Base-by-base conservation (phyloP, 2,329 filamentous ascomycete genomes). In the Aspergillus pseudoviridinutans region DNA sequence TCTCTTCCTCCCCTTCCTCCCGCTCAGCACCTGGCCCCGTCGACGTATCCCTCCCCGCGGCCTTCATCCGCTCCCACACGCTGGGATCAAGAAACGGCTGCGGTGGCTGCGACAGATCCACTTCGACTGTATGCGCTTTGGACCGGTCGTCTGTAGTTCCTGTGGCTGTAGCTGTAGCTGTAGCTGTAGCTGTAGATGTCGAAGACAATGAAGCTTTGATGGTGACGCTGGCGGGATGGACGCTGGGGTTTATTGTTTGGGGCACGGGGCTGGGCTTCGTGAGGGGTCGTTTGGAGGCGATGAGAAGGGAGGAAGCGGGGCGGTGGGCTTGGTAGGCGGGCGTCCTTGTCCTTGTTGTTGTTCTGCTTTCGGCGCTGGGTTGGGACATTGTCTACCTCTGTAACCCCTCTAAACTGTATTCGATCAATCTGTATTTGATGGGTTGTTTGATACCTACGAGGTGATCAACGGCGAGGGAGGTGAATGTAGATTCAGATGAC, bases 61-160 rank as follows among this genome's bases (percentile, higher is more conserved):
- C 52, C 50, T 53, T 56, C 50, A 75, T 68, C 12, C 58, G 65
- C 56, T 72, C 70, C 62, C 74, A 70, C 9, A 62, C 50, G 5
- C 60, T 64, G 7, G 73, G 71, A 57, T 77, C 73, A 8, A 77
- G 64, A 54, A 78, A 77, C 24, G 73, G 75, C 59, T 76, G 73
- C 35, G 72, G 65, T 22, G 67, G 57, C 7, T 57, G 56, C 25
- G 69, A 70, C 17, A 74, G 72, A 50, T 75, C 64, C 52, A 73
- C 66, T 49, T 74, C 69, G n/a, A 68, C 66, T 12, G 58, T 58
- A 35, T 35, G 14, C 12, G 12, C 4, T 17, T 35, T 35, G 17
- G 32, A 35, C 5, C 32, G 12, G 12, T 56, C 29, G 22, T 50
- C 29, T 50, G 51, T 53, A 7, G 14, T 54, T 49, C 6, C 24